phyloP scores from a whole-genome alignment of 2,329 filamentous ascomycete species.

The Fusarium foetens region DNA sequence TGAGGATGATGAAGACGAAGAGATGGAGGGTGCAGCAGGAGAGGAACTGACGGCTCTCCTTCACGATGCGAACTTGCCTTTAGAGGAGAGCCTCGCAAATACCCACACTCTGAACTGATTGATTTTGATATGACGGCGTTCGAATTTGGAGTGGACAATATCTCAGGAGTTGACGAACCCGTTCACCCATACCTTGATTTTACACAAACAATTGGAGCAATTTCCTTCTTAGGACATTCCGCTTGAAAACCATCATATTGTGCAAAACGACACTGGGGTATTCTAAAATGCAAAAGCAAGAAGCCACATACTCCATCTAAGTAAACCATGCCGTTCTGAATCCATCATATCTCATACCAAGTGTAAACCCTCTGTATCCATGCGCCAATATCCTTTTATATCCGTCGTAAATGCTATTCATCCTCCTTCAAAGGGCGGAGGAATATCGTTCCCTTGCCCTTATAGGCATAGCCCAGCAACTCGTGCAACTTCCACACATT shows the following conservation, averaged over 20 bases:
- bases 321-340: conserved; percentile 16
- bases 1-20: conserved; percentile 24
- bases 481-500: background rate
- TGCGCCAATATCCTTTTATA: conserved; percentile 20
- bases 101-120: background rate
- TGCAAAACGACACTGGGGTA: conserved; percentile 41
- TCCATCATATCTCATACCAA: conserved; percentile 22
- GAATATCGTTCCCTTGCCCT: background rate
- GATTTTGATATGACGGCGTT: background rate
- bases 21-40: conserved; percentile 13
- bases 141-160: background rate
- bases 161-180: background rate
- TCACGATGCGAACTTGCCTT: conserved; percentile 31
- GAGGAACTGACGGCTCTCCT: conserved; percentile 39
- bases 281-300: conserved; percentile 44
- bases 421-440: background rate
- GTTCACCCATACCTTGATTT: background rate
- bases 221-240: background rate
- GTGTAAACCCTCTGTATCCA: background rate
- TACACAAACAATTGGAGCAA: background rate
- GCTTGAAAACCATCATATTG: conserved; percentile 7
- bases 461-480: background rate
- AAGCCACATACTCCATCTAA: conserved; percentile 34
- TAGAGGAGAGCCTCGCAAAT: conserved; percentile 21
- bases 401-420: conserved; percentile 1